phyloP scores from a whole-genome alignment of 73 alveolate species.

The Breviolum minutum region DNA sequence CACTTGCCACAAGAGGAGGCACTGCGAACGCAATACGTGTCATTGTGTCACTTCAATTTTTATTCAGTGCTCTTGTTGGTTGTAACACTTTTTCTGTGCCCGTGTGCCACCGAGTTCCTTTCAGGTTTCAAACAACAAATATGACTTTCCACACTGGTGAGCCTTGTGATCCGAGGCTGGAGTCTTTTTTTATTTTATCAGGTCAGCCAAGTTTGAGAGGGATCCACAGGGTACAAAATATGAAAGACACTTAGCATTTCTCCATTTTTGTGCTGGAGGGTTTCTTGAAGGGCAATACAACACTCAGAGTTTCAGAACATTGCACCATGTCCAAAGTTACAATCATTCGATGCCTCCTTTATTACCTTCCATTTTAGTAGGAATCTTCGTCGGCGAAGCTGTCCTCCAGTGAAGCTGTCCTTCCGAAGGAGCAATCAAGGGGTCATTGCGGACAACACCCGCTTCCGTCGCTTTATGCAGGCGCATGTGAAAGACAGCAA shows the following conservation, averaged over 20 bases:
- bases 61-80: background rate
- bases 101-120: background rate
- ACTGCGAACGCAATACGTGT: background rate
- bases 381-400: background rate
- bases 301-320: background rate
- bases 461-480: constrained; percentile 86
- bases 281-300: background rate
- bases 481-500: background rate
- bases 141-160: constrained; percentile 66
- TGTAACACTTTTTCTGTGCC: too few species aligned
- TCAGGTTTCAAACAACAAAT: constrained; percentile 77
- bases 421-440: constrained; percentile 80
- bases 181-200: too few species aligned
- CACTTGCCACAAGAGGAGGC: constrained; percentile 90
- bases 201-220: too few species aligned
- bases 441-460: constrained; percentile 64
- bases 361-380: background rate
- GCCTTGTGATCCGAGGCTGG: constrained; percentile 91
- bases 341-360: background rate
- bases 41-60: too few species aligned
- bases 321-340: too few species aligned
- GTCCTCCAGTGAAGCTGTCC: background rate
- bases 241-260: too few species aligned
- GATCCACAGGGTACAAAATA: too few species aligned
- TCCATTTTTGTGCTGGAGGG: too few species aligned